Evolutionary conservation across 495 filamentous ascomycete genomes (phyloP).

Genomic region (Immersiella caudata): DNA sequence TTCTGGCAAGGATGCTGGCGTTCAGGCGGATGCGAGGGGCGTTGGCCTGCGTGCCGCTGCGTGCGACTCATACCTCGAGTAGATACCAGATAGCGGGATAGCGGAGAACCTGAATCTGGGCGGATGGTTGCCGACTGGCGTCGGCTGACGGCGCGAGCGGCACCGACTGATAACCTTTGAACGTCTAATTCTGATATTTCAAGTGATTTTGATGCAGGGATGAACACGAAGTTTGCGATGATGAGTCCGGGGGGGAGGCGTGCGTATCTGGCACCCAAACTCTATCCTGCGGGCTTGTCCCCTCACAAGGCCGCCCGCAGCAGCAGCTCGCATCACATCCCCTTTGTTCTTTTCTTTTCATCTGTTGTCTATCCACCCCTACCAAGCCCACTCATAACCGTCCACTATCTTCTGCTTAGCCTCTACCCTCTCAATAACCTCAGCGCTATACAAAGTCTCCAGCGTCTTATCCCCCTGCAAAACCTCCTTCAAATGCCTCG

Average conservation of each 20-base stretch:
- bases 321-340: not conserved
- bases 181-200: not conserved
- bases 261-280: no score
- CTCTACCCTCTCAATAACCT: slow-evolving; percentile 66
- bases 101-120: not conserved
- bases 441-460: slow-evolving; percentile 72
- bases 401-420: slow-evolving; percentile 63
- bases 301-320: no score
- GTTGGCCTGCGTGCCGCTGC: not conserved
- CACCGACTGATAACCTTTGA: not conserved
- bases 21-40: not conserved
- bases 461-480: slow-evolving; percentile 67
- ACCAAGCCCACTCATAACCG: slow-evolving; percentile 26
- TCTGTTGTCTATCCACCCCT: not conserved
- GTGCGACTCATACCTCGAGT: slow-evolving; percentile 1
- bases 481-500: slow-evolving; percentile 76
- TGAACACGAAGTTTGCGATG: no score
- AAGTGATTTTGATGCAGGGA: not conserved
- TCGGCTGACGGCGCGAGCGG: not conserved
- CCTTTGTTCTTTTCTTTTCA: not conserved
- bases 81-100: not conserved
- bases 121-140: not conserved
- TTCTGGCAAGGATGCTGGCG: not conserved
- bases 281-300: no score
- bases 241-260: no score